A percentile compares a stretch with the other conserved stretches of the same genome.
Evolutionary conservation across 192 early-diverging fungal genomes (phyloP).

Genomic region (Linnemannia schmuckeri): DNA sequence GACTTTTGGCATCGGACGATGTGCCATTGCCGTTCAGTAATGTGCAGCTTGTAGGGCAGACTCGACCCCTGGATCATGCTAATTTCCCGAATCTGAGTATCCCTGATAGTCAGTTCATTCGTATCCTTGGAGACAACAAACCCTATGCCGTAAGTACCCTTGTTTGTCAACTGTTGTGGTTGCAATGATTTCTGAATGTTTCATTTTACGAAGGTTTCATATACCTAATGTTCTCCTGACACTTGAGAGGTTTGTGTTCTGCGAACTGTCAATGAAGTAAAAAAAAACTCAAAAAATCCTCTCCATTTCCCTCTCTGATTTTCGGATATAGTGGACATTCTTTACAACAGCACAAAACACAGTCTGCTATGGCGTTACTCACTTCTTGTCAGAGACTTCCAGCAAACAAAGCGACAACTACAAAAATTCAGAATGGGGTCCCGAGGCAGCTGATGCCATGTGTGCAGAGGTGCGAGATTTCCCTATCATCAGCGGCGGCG

Average conservation of each 20-base stretch:
- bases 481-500: neutral
- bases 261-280: too few species aligned
- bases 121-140: conserved; percentile 7
- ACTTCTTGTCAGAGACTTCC: neutral
- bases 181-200: too few species aligned
- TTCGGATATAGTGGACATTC: neutral
- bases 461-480: neutral
- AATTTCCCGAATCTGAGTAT: conserved; percentile 1
- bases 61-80: neutral
- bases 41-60: conserved; percentile 21
- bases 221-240: too few species aligned
- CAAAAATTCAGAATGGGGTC: conserved; percentile 22
- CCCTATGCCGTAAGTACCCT: conserved; percentile 5
- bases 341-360: conserved; percentile 9
- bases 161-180: neutral
- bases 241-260: neutral
- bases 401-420: neutral
- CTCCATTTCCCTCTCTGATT: neutral
- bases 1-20: neutral
- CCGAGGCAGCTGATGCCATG: neutral
- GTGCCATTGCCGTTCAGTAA: neutral
- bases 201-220: too few species aligned
- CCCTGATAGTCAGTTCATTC: neutral
- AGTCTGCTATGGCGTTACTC: conserved; percentile 18
- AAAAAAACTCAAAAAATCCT: too few species aligned